phyloP scores from a whole-genome alignment of 495 filamentous ascomycete genomes.

The Lichenothelia convexa region DNA sequence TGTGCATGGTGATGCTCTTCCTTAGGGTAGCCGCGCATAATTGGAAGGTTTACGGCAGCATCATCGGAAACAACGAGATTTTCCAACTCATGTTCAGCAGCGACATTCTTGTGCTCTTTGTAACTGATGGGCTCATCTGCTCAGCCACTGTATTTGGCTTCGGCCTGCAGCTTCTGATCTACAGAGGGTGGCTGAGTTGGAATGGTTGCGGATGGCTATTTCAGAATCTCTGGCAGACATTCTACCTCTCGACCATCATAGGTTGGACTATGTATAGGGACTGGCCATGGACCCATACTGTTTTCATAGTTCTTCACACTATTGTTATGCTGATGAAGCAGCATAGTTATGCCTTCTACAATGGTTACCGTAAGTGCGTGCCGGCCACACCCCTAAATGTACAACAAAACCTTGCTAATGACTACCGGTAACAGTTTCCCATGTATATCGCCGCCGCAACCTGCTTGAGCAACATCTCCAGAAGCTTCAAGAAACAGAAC shows the following conservation, averaged over 20 bases:
- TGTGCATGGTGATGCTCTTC: constrained; percentile 41
- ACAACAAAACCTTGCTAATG: background rate
- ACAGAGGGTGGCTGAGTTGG: constrained; percentile 40
- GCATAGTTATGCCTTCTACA: constrained; percentile 60
- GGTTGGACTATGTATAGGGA: constrained; percentile 43
- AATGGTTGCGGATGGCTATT: constrained; percentile 44
- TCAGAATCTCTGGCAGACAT: constrained; percentile 49
- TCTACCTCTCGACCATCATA: constrained; percentile 38
- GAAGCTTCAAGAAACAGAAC: constrained; percentile 23
- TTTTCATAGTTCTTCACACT: constrained; percentile 55
- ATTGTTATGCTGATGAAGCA: constrained; percentile 64
- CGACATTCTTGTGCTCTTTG: constrained; percentile 43
- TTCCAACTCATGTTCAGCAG: constrained; percentile 44
- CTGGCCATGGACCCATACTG: constrained; percentile 59
- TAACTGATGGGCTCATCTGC: constrained; percentile 52
- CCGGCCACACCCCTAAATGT: too few relatives aligned
- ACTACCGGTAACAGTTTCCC: constrained; percentile 28
- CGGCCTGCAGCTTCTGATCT: constrained; percentile 37
- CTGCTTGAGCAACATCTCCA: constrained; percentile 26
- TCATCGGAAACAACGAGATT: constrained; percentile 51
- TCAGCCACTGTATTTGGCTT: constrained; percentile 37
- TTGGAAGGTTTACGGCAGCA: constrained; percentile 38
- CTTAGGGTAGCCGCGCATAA: constrained; percentile 46
- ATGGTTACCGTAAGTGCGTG: constrained; percentile 39
- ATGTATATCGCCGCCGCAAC: constrained; percentile 30